Evolutionary conservation across 164 flowering plant genomes (phyloP), one percentile per base, ranked within the genome.

Genomic region (Saururus chinensis): DNA sequence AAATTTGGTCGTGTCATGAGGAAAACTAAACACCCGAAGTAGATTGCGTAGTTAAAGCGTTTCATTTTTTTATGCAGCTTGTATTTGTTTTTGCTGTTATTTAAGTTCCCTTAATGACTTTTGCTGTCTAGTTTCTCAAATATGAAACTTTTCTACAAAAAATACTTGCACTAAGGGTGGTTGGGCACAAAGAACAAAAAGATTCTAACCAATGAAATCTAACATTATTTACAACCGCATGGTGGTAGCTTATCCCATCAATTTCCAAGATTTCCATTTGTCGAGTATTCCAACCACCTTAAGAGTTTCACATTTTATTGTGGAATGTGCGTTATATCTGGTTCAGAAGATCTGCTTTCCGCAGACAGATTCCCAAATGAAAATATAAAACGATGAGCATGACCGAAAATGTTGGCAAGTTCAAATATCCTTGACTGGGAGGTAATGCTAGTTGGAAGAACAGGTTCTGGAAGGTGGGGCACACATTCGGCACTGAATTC

Each of bases 401-500:
- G 88, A 40, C 81, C 78, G 55, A 91, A 84, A 60, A 81, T 58
- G 62, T 68, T 59, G 25, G 96, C 84, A 24, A 91, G 60, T 57
- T 76, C 77, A 53, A 70, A 56, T 60, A 91, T 63, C 56, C 70
- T 57, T 20, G 68, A 70, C 71, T 80, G 92, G 63, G 68, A 75
- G 49, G 73, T 51, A 0, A 71, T 23, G 17, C 77, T 55, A 1
- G 68, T 67, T 19, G 95, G 95, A 20, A 68, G 68, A 52, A 84
- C 67, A 19, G 81, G 71, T 0, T 69, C 76, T 13, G 98, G 98
- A 61, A 92, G 95, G 68, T 62, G 61, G 62, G 98, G 98, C 57
- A 84, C 2, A 65, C 96, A 89, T 51, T 81, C 80, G 0, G 98
- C 96, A 64, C 75, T 65, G 56, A 75, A 84, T 70, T 89, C 92